Evolutionary conservation across 257 asterid genomes (phyloP), one percentile per base, ranked within the genome.

Genomic region (Scutellaria baicalensis): DNA sequence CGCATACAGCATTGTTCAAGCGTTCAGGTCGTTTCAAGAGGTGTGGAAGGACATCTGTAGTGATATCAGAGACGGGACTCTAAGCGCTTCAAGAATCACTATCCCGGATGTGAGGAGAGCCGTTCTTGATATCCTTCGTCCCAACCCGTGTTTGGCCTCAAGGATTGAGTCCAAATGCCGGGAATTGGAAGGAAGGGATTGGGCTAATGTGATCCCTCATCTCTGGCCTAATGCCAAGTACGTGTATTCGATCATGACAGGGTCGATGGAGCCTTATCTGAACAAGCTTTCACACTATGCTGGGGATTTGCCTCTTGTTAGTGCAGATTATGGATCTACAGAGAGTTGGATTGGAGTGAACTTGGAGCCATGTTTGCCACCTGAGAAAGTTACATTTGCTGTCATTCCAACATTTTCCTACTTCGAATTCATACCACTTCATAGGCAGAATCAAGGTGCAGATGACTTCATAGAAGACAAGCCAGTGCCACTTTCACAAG

Each of bases 341-440:
- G 97, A 90, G 82, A 86, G 95, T 23, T 90, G 97, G 97, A 90
- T 90, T 50, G 97, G 96, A 11, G 92, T 84, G 1, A 90, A 90
- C 78, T 21, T 86, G n/a, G 92, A 90, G 9, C 90, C 97, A 8
- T 44, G 16, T 45, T 77, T 21, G 39, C 89, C 89, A 11, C 93
- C 97, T 0, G 90, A 90, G 59, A 80, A 83, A 51, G 97, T 88
- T 40, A 83, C 81, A 5, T 88, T 86, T 51, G 84, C 93, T 0
- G 86, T 90, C 1, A 56, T 90, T 40, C 95, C 95, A 0, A 84
- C 86, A 0, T 86, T 90, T 69, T 74, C 95, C 3, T 90, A 90
- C 80, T 88, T 84, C 58, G 97, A 90, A 69, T 90, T 90, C 84
- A 86, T 90, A 77, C 97, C 93, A 0, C 90, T 90, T 14, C 78